Base-by-base conservation (phyloP, 371 early-diverging fungal species). In the Mortierella sp. region DNA sequence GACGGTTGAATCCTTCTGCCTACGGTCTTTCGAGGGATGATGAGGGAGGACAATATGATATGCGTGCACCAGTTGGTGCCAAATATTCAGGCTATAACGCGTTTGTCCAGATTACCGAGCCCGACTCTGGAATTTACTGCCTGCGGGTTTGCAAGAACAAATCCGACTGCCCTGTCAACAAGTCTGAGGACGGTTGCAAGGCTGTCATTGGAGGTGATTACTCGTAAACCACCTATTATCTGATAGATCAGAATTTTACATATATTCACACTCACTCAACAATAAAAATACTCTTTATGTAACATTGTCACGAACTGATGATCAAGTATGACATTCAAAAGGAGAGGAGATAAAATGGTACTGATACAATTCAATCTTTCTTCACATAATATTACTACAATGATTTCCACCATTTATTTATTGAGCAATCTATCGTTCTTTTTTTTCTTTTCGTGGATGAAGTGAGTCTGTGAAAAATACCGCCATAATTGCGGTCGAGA, bases 41-140 rank as follows among this genome's bases (percentile, higher is more conserved):
- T 55, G 83, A 84, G n/a, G 88, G 88, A 61, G 89, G 88, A 74
- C 89, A 89, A 63, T 83, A 84, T 47, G 89, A 89, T 73, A 67
- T 85, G 48, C 77, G 67, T 15, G 87, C 88, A 11, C 89, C 89
- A 16, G 68, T 72, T 3, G 87, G 87, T 4, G 78, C 89, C 24
- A 69, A 67, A 8, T 88, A 86, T 74, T 84, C 81, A n/a, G 89
- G 87, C 1, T 89, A 86, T 71, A 63, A 67, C 6, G 83, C 73
- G 24, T 66, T 66, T 58, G 63, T 63, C 55, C 86, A 89, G 48
- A 66, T 89, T 58, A 81, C 87, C 32, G 89, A 89, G 67, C 89
- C 89, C 45, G 58, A 85, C 33, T 70, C 65, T 8, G 74, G 76
- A n/a, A 85, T 80, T 15, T 89, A 82, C 57, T 89, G 89, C 70